Percentiles rank a stretch among this genome's conserved stretches.
Evolutionary conservation across 352 stramenopile species (phyloP).

Genomic region (Pythium biforme): DNA sequence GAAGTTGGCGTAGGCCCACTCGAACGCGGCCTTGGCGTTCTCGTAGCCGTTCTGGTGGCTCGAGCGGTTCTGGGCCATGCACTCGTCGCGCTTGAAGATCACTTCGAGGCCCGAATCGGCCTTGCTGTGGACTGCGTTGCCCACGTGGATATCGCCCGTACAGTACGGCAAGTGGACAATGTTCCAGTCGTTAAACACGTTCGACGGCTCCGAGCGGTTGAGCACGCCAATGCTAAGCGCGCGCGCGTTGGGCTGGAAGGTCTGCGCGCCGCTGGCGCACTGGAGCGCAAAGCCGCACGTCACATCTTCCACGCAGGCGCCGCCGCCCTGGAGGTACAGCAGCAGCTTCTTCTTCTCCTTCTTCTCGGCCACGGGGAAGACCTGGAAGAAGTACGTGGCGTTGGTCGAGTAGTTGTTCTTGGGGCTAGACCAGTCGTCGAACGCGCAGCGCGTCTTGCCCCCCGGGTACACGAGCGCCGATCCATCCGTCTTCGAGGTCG

Average conservation of each 20-base stretch:
- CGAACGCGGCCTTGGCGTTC: slow-evolving; percentile 60
- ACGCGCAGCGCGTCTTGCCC: slow-evolving; percentile 54
- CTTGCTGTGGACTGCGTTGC: slow-evolving; percentile 30
- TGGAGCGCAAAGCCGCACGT: slow-evolving; percentile 69
- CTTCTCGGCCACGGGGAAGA: slow-evolving; percentile 49
- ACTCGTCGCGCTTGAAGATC: slow-evolving; percentile 33
- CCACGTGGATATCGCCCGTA: slow-evolving; percentile 69
- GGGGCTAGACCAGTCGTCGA: slow-evolving; percentile 38
- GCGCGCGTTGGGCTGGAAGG: slow-evolving; percentile 50
- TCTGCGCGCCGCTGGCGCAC: slow-evolving; percentile 35
- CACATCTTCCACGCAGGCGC: slow-evolving; percentile 59
- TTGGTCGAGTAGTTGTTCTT: slow-evolving; percentile 38
- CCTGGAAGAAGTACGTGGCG: slow-evolving; percentile 73
- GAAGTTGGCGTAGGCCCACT: slow-evolving; percentile 64
- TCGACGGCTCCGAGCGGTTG: slow-evolving; percentile 57
- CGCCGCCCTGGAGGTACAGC: slow-evolving; percentile 70
- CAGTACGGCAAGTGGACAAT: slow-evolving; percentile 77
- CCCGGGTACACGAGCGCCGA: slow-evolving; percentile 58
- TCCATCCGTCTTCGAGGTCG: slow-evolving; percentile 39
- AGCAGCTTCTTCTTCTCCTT: slow-evolving; percentile 64
- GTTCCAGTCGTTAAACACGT: slow-evolving; percentile 77
- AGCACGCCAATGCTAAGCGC: slow-evolving; percentile 53
- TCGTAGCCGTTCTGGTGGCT: slow-evolving; percentile 59
- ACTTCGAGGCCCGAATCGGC: slow-evolving; percentile 35
- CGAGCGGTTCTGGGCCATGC: slow-evolving; percentile 54